Evolutionary conservation across 2,329 filamentous ascomycete genomes (phyloP).

Genomic region (Thermomyces lanuginosus): DNA sequence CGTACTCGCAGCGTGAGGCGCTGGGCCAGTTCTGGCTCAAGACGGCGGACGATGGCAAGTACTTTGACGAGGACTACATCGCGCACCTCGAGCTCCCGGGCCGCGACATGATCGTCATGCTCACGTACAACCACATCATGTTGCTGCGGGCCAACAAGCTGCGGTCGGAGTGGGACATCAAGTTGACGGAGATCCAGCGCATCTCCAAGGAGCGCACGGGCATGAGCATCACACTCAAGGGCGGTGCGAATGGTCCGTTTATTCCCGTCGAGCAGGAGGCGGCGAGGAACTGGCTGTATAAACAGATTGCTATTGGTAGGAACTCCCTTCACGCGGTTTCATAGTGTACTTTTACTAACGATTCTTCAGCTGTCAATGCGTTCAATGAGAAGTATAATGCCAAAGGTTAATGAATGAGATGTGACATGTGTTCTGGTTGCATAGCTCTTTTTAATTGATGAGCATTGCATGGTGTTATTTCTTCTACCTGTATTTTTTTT

Average conservation of each 20-base stretch:
- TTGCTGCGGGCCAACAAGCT: constrained; percentile 75
- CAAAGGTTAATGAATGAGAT: constrained; percentile 29
- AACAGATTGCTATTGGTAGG: constrained; percentile 44
- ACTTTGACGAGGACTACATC: constrained; percentile 95
- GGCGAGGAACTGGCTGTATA: constrained; percentile 49
- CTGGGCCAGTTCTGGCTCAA: constrained; percentile 98
- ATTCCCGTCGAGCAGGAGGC: constrained; percentile 86
- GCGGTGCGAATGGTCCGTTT: constrained; percentile 85
- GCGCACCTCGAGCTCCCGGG: constrained; percentile 83
- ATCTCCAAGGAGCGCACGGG: constrained; percentile 95
- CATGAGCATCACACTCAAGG: constrained; percentile 72
- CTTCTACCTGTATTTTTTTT: too few species aligned
- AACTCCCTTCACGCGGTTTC: not conserved
- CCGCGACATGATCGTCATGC: constrained; percentile 77
- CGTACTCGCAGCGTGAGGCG: constrained; percentile 86
- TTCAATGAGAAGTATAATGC: constrained; percentile 52
- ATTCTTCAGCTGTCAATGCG: constrained; percentile 42
- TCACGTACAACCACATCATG: constrained; percentile 77
- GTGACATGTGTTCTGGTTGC: constrained; percentile 1
- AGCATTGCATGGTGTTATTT: too few species aligned
- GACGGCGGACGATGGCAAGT: constrained; percentile 91
- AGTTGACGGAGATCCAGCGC: constrained; percentile 87
- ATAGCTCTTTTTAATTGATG: not conserved
- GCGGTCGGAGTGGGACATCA: constrained; percentile 87
- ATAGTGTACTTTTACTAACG: not conserved